Percentiles rank a stretch among this genome's conserved stretches.
Evolutionary conservation across 108 stramenopile species (phyloP).

Genomic region (Nitzschia palea): DNA sequence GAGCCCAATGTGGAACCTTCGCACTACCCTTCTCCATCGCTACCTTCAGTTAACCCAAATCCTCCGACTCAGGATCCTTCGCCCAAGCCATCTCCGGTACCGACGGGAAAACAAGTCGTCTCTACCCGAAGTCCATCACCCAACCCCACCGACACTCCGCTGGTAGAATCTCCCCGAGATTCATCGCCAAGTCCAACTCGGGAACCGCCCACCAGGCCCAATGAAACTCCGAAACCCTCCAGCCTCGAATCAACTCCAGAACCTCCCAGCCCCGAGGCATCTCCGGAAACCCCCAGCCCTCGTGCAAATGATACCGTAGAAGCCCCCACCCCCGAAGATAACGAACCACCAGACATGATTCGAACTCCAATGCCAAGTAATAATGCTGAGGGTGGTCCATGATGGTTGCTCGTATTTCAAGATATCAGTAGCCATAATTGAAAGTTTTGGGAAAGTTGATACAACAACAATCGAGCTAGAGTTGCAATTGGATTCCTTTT

Average conservation of each 20-base stretch:
- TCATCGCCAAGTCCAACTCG: neutral
- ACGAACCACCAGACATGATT: no score
- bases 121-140: neutral
- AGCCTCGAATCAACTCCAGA: no score
- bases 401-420: neutral
- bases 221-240: neutral
- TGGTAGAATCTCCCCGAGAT: neutral
- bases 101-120: neutral
- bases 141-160: neutral
- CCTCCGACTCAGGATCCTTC: neutral
- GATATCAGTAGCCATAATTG: no score
- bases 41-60: neutral
- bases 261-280: no score
- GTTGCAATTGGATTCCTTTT: neutral
- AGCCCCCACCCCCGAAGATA: no score
- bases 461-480: neutral
- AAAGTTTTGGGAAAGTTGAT: no score
- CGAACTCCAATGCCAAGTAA: neutral
- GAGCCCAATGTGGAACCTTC: neutral
- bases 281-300: no score
- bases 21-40: neutral
- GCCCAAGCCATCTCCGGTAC: neutral
- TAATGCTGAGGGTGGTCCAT: neutral
- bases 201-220: neutral
- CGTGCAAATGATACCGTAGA: no score